Evolutionary conservation across 2,329 filamentous ascomycete genomes (phyloP), one percentile per base, ranked within the genome.

Genomic region (Alternaria arborescens): DNA sequence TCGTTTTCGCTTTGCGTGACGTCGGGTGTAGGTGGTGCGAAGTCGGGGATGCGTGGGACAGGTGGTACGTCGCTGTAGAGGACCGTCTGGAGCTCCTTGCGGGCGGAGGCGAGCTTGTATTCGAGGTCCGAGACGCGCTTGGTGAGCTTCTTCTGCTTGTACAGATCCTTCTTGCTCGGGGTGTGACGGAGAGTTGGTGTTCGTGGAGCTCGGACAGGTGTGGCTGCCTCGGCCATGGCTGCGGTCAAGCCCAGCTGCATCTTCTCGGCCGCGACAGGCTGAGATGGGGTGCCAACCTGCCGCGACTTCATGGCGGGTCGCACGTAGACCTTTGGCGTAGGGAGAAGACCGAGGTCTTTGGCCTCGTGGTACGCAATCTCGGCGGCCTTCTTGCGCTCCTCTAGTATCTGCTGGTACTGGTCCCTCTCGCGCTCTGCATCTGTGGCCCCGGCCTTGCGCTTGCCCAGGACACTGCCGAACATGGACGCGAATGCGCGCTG

Each of bases 121-220:
- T 89, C 87, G 12, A 89, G 81, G 64, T 88, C 83, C 65, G 85
- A 88, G 30, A 89, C 86, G 53, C 85, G 82, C 76, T 87, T 88
- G 41, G 82, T 78, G 32, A 89, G 77, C 62, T 86, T 87, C 59
- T 83, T 80, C 67, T 88, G 85, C 67, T 83, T 84, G 51, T 83
- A 79, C 6, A 89, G 76, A 53, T 89, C 87, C 66, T 83, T 85
- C 68, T 84, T 85, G 3, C 85, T 87, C 3, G 82, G 81, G 24
- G 83, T 80, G 41, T 79, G 81, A 58, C 81, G 82, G 34, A 86
- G 71, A 6, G 66, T 62, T 1, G 72, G 75, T 1, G 71, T 74
- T 30, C 64, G 61, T 14, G 71, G 62, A 38, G 52, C 60, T 42
- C 53, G 69, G 46, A 20, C 58, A 34, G 36, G 67, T 22, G 48